These are phyloP conservation scores for Didymella pinodella DNA, from an alignment of 2,329 filamentous ascomycete genomes.

Conservation along the genomic window DNA sequence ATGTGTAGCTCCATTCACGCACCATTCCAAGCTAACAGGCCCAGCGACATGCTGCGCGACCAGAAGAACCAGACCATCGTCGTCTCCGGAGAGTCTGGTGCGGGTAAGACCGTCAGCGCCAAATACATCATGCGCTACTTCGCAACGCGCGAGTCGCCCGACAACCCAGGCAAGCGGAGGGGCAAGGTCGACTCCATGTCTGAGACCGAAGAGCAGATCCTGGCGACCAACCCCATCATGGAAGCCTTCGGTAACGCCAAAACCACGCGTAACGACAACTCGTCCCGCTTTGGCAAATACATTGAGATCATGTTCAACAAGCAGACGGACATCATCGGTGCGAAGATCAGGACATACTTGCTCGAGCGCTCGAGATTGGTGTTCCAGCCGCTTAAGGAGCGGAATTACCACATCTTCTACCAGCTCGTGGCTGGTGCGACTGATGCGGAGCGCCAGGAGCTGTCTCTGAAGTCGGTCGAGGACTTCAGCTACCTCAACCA, in stretches of 20 bases:
- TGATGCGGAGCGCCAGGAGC: slow-evolving; percentile 79
- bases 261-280: slow-evolving; percentile 99
- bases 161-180: slow-evolving; percentile 82
- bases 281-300: slow-evolving; percentile 98
- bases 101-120: slow-evolving; percentile 97
- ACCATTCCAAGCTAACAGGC: slow-evolving; percentile 23
- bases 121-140: slow-evolving; percentile 99
- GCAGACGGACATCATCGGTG: slow-evolving; percentile 93
- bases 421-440: slow-evolving; percentile 93
- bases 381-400: slow-evolving; percentile 95
- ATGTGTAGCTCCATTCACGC: slow-evolving; percentile 51
- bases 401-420: slow-evolving; percentile 99
- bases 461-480: slow-evolving; percentile 81
- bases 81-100: slow-evolving; percentile 98
- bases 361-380: slow-evolving; percentile 94
- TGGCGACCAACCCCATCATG: slow-evolving; percentile 99
- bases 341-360: slow-evolving; percentile 95
- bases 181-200: slow-evolving; percentile 83
- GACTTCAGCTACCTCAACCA: slow-evolving; percentile 97
- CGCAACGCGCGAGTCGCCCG: slow-evolving; percentile 92
- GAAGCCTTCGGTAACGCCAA: slow-evolving; percentile 99
- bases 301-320: slow-evolving; percentile 99
- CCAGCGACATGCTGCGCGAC: slow-evolving; percentile 94
- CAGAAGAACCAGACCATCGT: slow-evolving; percentile 97
- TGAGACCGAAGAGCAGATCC: slow-evolving; percentile 97